phyloP scores from a whole-genome alignment of 768 basidiomycete genomes.

The Candolleomyces eurysporus region DNA sequence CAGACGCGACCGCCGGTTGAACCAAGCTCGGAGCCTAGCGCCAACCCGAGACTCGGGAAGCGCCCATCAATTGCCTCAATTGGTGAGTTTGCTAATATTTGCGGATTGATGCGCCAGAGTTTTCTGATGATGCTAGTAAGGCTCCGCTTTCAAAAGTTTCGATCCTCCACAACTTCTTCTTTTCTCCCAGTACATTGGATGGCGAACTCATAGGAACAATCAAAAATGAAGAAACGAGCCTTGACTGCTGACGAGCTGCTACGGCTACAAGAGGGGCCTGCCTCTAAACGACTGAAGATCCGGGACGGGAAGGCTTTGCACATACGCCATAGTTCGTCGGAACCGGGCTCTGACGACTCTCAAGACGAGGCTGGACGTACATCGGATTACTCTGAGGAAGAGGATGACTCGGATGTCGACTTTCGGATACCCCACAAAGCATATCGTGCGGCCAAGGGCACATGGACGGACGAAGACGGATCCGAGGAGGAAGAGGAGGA shows the following conservation, averaged over 20 bases:
- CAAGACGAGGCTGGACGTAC: conserved; percentile 1
- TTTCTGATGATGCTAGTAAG: background rate
- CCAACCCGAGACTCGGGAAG: no score
- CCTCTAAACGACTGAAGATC: conserved; percentile 35
- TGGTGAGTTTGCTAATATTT: background rate
- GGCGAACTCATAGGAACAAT: conserved; percentile 2
- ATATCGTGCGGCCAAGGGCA: background rate
- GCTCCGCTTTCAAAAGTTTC: no score
- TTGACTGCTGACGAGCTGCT: conserved; percentile 48
- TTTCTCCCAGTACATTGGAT: background rate
- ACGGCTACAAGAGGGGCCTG: conserved; percentile 41
- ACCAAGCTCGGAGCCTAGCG: no score
- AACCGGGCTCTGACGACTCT: no score
- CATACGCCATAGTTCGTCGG: background rate
- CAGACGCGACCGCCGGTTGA: no score
- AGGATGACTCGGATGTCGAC: background rate
- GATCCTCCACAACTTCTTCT: background rate
- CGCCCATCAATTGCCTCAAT: background rate
- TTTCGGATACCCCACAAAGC: no score
- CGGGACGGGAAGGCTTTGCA: background rate
- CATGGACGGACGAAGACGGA: conserved; percentile 4
- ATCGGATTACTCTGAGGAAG: conserved; percentile 13
- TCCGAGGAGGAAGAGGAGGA: conserved; percentile 1
- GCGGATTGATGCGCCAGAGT: background rate
- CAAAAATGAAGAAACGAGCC: conserved; percentile 16